A percentile compares a stretch with the other conserved stretches of the same genome.
Evolutionary conservation across 2,329 filamentous ascomycete genomes (phyloP).

Genomic region (Fusarium pininemorale): DNA sequence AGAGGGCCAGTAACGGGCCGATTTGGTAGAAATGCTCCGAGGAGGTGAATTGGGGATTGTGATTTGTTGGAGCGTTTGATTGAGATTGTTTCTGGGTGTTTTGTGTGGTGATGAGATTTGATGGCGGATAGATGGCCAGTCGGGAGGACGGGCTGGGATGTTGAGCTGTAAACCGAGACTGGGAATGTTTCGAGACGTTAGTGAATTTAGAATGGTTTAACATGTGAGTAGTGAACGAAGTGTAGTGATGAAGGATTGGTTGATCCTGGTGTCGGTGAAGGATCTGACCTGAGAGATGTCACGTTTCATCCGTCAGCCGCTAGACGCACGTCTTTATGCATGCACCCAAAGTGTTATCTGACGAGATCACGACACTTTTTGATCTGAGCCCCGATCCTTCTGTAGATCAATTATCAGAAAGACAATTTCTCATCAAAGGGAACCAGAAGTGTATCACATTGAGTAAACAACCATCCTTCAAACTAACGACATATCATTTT

Average conservation of each 20-base stretch:
- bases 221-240: not conserved
- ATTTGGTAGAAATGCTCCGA: not conserved
- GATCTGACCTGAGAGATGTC: constrained; percentile 8
- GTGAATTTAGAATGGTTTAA: not conserved
- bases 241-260: not conserved
- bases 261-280: not conserved
- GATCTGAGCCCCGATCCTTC: constrained; percentile 1
- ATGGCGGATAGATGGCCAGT: not conserved
- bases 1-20: constrained; percentile 19
- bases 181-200: not conserved
- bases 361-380: not conserved
- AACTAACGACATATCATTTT: not conserved
- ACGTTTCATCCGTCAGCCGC: constrained; percentile 13
- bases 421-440: not conserved
- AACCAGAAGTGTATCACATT: not conserved
- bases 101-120: not conserved
- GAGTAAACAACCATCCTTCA: not conserved
- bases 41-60: not conserved
- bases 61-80: not conserved
- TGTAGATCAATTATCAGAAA: not conserved
- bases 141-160: accelerated
- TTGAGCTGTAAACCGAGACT: not conserved
- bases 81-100: not conserved
- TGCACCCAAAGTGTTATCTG: not conserved
- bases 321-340: constrained; percentile 24